A percentile compares a stretch with the other conserved stretches of the same genome.
Conservation (phyloP, 495 filamentous ascomycete genomes). For the Daldinia decipiens region DNA sequence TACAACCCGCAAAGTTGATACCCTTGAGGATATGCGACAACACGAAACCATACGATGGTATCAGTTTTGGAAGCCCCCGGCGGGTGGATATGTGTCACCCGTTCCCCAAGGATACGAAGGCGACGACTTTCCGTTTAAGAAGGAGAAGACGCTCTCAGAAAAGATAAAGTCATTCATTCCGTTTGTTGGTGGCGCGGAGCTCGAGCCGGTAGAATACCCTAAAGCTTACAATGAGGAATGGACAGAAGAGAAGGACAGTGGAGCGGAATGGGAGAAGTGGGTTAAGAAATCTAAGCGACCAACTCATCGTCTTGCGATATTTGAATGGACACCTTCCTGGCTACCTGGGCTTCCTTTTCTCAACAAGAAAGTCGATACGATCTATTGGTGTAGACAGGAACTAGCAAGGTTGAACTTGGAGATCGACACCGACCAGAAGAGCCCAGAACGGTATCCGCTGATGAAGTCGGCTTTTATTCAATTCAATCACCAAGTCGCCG, state of each 20-base stretch:
- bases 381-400: slow-evolving; percentile 89
- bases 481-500: slow-evolving; percentile 97
- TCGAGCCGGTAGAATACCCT: slow-evolving; percentile 70
- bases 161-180: slow-evolving; percentile 57
- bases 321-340: slow-evolving; percentile 75
- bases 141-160: slow-evolving; percentile 56
- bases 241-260: slow-evolving; percentile 69
- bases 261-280: slow-evolving; percentile 87
- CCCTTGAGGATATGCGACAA: slow-evolving; percentile 56
- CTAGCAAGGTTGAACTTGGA: slow-evolving; percentile 90
- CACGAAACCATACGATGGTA: slow-evolving; percentile 59
- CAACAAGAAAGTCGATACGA: slow-evolving; percentile 93
- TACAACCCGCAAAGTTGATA: slow-evolving; percentile 56
- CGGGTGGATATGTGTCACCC: slow-evolving; percentile 63
- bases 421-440: slow-evolving; percentile 89
- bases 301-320: slow-evolving; percentile 82
- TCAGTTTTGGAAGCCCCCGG: slow-evolving; percentile 65
- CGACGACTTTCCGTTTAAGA: slow-evolving; percentile 54
- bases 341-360: slow-evolving; percentile 82
- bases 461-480: slow-evolving; percentile 99
- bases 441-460: slow-evolving; percentile 86
- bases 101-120: slow-evolving; percentile 60
- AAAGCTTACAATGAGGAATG: slow-evolving; percentile 73
- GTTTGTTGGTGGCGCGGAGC: slow-evolving; percentile 50
- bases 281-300: slow-evolving; percentile 83